Conservation (phyloP, 805 yeast genomes). For the Priceomyces fermenticarens region DNA sequence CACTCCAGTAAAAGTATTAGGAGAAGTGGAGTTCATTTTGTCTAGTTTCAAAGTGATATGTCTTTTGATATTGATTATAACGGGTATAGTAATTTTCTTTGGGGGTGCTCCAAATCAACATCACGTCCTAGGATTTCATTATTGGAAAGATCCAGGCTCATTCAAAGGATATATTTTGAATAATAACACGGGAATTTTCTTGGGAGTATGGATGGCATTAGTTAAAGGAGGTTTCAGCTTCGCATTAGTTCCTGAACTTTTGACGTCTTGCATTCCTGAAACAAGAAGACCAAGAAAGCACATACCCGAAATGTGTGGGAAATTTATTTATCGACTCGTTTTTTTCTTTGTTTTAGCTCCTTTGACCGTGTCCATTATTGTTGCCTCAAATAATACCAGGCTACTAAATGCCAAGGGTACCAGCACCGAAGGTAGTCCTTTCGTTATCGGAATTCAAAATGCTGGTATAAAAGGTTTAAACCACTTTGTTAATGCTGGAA, state of each 20-base stretch:
- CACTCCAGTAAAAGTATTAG: constrained; percentile 15
- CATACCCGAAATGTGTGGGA: constrained; percentile 55
- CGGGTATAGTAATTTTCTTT: constrained; percentile 19
- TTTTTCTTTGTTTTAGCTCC: constrained; percentile 30
- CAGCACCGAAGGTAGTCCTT: constrained; percentile 40
- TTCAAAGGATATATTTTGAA: constrained; percentile 12
- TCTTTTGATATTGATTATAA: constrained; percentile 15
- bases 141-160: constrained; percentile 21
- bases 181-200: constrained; percentile 58
- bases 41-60: constrained; percentile 16
- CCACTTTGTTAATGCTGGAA: constrained; percentile 68
- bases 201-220: constrained; percentile 59
- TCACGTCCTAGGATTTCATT: constrained; percentile 19
- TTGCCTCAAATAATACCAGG: constrained; percentile 39
- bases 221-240: constrained; percentile 62
- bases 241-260: constrained; percentile 52
- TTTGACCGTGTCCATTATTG: constrained; percentile 35
- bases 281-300: constrained; percentile 56
- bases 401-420: constrained; percentile 31
- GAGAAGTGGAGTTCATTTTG: constrained; percentile 21
- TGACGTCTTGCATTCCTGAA: constrained; percentile 43
- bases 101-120: constrained; percentile 16
- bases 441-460: constrained; percentile 30
- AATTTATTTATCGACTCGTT: constrained; percentile 48
- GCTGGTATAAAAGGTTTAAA: constrained; percentile 56